A percentile compares a stretch with the other conserved stretches of the same genome.
Evolutionary conservation across 345 rosid species (phyloP).

Genomic region (Bruguiera gymnorhiza): DNA sequence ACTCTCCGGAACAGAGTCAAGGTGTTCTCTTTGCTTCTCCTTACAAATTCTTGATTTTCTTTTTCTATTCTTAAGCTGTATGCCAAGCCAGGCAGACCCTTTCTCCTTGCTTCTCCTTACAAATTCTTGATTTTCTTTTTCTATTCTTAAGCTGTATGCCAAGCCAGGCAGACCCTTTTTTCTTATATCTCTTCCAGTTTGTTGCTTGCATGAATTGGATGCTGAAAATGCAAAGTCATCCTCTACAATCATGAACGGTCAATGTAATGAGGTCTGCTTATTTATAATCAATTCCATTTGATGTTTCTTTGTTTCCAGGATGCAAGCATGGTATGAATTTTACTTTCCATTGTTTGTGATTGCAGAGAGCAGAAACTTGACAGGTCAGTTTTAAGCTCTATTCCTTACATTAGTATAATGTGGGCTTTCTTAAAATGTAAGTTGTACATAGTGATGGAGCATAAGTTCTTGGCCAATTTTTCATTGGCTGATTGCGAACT

Average conservation of each 20-base stretch:
- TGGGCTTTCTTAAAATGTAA: no score
- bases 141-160: background rate
- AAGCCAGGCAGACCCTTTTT: background rate
- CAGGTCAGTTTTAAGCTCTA: conserved; percentile 2
- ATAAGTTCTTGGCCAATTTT: no score
- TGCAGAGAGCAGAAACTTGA: conserved; percentile 42
- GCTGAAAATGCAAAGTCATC: conserved; percentile 49
- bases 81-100: background rate
- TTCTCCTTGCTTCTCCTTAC: conserved; percentile 3
- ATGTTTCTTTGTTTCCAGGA: background rate
- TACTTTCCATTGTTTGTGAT: background rate
- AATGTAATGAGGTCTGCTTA: conserved; percentile 49
- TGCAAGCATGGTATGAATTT: no score
- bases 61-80: background rate
- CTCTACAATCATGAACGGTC: conserved; percentile 46
- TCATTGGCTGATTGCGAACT: no score
- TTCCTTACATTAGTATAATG: no score
- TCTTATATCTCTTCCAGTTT: background rate
- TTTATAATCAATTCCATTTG: background rate
- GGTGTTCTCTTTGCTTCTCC: conserved; percentile 16
- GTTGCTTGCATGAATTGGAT: conserved; percentile 52
- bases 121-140: background rate
- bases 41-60: background rate
- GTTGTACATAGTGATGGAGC: no score
- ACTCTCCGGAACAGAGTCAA: conserved; percentile 26